Percentiles rank a stretch among this genome's conserved stretches.
phyloP scores from a whole-genome alignment of 139 green algal genomes.

The Monoraphidium neglectum region DNA sequence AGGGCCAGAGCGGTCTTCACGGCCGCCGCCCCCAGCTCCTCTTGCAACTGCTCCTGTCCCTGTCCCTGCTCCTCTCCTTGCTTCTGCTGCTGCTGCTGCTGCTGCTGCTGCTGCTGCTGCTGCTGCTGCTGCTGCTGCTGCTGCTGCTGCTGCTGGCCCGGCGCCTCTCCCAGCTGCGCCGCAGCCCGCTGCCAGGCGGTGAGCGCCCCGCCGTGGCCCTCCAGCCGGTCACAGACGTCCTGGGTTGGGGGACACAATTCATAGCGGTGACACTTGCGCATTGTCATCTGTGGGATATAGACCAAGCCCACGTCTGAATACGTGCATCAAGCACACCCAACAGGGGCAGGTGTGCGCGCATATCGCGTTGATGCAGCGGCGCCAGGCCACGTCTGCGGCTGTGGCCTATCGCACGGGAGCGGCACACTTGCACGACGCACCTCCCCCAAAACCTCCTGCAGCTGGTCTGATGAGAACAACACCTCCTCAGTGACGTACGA shows the following conservation, averaged over 20 bases:
- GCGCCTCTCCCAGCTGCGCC: too few relatives aligned
- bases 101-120: too few relatives aligned
- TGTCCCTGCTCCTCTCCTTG: too few relatives aligned
- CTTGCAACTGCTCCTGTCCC: too few relatives aligned
- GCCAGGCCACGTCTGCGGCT: not conserved
- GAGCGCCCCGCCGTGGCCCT: not conserved
- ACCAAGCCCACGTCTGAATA: too few relatives aligned
- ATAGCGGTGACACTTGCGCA: not conserved
- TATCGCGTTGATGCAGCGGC: not conserved
- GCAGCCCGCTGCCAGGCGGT: not conserved
- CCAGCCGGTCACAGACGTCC: not conserved
- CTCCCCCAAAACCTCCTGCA: slow-evolving; percentile 21
- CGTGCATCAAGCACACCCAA: too few relatives aligned
- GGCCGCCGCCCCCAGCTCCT: too few relatives aligned
- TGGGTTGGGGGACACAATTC: not conserved
- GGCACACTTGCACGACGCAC: not conserved
- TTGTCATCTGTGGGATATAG: too few relatives aligned
- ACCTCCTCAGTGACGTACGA: slow-evolving; percentile 28
- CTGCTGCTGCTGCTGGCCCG: too few relatives aligned
- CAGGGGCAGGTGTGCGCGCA: not conserved
- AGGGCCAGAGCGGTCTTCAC: too few relatives aligned
- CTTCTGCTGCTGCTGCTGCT: too few relatives aligned
- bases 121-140: too few relatives aligned
- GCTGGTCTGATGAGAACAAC: slow-evolving; percentile 17
- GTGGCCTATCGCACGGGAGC: not conserved